phyloP scores from a whole-genome alignment of 2,329 filamentous ascomycete species.

The Blastomyces percursus region DNA sequence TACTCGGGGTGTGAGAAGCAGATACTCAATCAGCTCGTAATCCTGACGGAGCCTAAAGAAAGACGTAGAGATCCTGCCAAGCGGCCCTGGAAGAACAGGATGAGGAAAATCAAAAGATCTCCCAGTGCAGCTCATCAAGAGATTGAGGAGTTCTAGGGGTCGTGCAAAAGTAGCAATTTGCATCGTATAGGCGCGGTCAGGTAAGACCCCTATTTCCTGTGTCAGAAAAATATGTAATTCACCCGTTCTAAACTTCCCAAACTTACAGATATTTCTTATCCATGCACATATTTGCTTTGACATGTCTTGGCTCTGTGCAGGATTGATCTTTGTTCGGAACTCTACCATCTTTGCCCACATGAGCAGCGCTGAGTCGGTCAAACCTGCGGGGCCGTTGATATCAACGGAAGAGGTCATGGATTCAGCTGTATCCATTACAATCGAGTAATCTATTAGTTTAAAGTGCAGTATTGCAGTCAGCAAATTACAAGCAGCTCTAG shows the following conservation, averaged over 20 bases:
- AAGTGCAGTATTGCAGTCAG: constrained; percentile 57
- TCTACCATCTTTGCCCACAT: constrained; percentile 62
- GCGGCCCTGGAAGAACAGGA: constrained; percentile 18
- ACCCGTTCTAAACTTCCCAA: constrained; percentile 46
- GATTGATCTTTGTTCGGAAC: constrained; percentile 54
- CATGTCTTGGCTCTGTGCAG: constrained; percentile 55
- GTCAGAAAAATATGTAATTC: constrained; percentile 3
- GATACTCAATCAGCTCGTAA: constrained; percentile 37
- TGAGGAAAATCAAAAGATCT: constrained; percentile 24
- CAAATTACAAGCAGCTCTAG: constrained; percentile 65
- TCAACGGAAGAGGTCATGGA: constrained; percentile 66
- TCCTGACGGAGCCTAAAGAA: constrained; percentile 35
- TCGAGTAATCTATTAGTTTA: constrained; percentile 55
- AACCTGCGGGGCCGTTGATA: constrained; percentile 63
- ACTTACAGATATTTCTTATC: constrained; percentile 72
- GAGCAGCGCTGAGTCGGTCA: constrained; percentile 68
- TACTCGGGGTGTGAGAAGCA: constrained; percentile 33
- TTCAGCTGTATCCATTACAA: constrained; percentile 58
- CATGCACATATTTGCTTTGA: constrained; percentile 67
- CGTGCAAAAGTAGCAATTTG: constrained; percentile 53
- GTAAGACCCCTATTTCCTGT: constrained; percentile 39
- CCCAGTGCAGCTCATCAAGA: constrained; percentile 62
- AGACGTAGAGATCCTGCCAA: constrained; percentile 24
- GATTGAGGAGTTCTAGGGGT: constrained; percentile 54
- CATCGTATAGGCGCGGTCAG: constrained; percentile 56